Conservation (phyloP, 768 basidiomycete species). For the Podaxis sp. region DNA sequence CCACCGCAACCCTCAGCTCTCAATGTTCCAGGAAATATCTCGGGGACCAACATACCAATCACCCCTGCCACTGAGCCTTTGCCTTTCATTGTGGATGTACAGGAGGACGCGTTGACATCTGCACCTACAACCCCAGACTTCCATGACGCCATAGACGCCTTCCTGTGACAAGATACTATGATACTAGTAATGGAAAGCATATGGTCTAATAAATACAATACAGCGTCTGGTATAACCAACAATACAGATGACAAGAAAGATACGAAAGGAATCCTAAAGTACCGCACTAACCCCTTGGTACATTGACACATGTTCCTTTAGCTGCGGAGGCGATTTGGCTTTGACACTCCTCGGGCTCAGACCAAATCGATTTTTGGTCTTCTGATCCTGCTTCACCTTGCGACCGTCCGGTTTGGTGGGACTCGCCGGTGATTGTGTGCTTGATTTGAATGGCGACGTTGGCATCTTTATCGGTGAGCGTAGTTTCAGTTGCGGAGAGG, state of each 20-base stretch:
- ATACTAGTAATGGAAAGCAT: conserved; percentile 6
- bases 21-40: neutral
- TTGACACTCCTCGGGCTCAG: neutral
- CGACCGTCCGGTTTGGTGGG: neutral
- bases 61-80: neutral
- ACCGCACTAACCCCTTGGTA: neutral
- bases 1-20: neutral
- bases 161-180: conserved; percentile 1
- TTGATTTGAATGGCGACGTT: neutral
- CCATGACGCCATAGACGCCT: conserved; percentile 18
- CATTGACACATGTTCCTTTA: neutral
- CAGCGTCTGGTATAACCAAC: conserved; percentile 1
- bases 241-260: conserved; percentile 10
- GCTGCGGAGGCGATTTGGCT: neutral
- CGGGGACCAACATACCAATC: neutral
- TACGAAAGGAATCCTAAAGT: neutral
- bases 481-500: neutral
- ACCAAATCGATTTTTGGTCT: neutral
- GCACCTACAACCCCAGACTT: conserved; percentile 17
- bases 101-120: neutral
- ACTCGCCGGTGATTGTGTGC: conserved; percentile 5
- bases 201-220: conserved; percentile 14
- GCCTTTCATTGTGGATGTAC: conserved; percentile 1
- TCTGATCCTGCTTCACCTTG: neutral
- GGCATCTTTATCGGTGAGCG: neutral